These are phyloP conservation scores for Colletotrichum sublineola DNA, from an alignment of 2,329 filamentous ascomycete species.

Conservation along the genomic window DNA sequence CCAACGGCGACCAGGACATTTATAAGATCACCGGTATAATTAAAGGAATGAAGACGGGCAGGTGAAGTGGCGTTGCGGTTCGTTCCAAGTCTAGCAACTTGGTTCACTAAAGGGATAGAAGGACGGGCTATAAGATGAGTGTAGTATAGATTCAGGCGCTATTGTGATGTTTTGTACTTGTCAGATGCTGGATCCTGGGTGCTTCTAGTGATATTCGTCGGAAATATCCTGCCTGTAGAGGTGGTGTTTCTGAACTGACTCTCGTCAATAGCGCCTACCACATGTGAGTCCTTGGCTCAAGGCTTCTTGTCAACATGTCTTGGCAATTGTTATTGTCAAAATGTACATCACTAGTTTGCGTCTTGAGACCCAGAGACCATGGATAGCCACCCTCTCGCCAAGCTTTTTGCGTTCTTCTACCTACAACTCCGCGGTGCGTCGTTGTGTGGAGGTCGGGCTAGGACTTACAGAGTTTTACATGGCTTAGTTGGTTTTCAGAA, in stretches of 20 bases:
- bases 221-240: neutral
- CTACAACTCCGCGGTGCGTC: neutral
- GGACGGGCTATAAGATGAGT: neutral
- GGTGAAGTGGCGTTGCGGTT: neutral
- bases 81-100: neutral
- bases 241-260: neutral
- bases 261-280: neutral
- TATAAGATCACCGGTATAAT: neutral
- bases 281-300: neutral
- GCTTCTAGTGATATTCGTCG: neutral
- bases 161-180: neutral
- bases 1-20: neutral
- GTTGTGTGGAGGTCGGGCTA: neutral
- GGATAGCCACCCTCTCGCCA: neutral
- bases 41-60: neutral
- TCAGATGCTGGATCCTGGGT: neutral
- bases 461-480: neutral
- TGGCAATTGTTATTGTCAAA: neutral
- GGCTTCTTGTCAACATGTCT: neutral
- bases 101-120: neutral
- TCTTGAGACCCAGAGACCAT: neutral
- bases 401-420: neutral
- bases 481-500: neutral
- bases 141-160: neutral
- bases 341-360: neutral